Percentiles rank a stretch among this genome's conserved stretches.
Evolutionary conservation across 2,329 filamentous ascomycete genomes (phyloP).

Genomic region (Arthrobotrys entomopaga): DNA sequence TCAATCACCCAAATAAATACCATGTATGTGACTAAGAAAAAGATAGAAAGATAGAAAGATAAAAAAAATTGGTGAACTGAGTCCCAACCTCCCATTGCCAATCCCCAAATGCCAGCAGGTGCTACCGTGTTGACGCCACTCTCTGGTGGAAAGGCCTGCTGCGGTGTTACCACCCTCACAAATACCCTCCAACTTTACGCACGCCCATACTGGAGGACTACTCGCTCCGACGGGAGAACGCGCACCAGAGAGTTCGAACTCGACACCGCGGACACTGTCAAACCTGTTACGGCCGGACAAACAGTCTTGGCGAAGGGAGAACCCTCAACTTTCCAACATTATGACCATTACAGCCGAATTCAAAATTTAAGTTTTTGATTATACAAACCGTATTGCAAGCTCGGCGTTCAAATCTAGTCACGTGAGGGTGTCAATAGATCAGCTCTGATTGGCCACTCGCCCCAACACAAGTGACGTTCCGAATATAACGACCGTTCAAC

Average conservation of each 20-base stretch:
- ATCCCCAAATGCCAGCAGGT: slow-evolving; percentile 52
- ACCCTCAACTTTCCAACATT: slow-evolving; percentile 51
- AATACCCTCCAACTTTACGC: slow-evolving; percentile 55
- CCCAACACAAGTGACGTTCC: slow-evolving; percentile 35
- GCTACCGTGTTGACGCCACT: slow-evolving; percentile 56
- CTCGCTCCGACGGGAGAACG: slow-evolving; percentile 53
- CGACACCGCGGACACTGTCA: slow-evolving; percentile 54
- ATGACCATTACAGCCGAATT: slow-evolving; percentile 55
- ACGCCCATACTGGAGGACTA: slow-evolving; percentile 51
- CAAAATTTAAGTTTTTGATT: background rate
- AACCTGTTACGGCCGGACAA: slow-evolving; percentile 18
- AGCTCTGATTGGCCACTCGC: slow-evolving; percentile 43
- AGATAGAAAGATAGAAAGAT: slow-evolving; percentile 40
- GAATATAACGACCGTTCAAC: slow-evolving; percentile 38
- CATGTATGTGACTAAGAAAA: background rate
- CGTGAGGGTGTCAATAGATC: slow-evolving; percentile 17
- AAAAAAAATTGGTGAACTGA: slow-evolving; percentile 35
- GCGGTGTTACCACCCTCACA: slow-evolving; percentile 55
- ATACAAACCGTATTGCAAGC: slow-evolving; percentile 5
- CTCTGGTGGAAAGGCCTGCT: slow-evolving; percentile 55
- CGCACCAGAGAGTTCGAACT: slow-evolving; percentile 55
- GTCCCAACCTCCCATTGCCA: slow-evolving; percentile 48
- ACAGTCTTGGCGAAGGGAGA: slow-evolving; percentile 55
- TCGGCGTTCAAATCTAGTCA: background rate
- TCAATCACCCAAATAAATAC: too few relatives aligned